Evolutionary conservation across 805 yeast genomes (phyloP), one percentile per base, ranked within the genome.

Genomic region (Schizosaccharomyces osmophilus): DNA sequence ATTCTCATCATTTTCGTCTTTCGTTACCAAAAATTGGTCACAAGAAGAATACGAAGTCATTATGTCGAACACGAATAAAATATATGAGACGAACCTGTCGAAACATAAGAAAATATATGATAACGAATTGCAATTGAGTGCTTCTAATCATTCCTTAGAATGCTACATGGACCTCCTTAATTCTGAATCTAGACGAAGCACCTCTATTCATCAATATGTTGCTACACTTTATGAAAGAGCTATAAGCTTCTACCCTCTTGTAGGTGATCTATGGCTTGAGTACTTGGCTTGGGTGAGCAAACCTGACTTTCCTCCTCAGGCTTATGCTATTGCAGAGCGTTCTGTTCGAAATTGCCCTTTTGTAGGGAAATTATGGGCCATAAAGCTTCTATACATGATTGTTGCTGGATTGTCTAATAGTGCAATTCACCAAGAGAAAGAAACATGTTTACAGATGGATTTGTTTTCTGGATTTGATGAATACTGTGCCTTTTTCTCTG

Each of bases 181-280:
- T 24, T 62, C 64, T 61, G 69, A 67, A 26, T 42, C 59, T 4
- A 59, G 64, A n/a, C 67, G 66, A 2, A 58, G 61, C 19, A 66
- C 67, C 41, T 29, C 57, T 15, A 61, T 63, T 24, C 57, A 59
- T 4, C 68, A 65, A 3, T 55, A 61, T 13, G 59, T 64, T 15
- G 48, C 48, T 2, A 63, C 68, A 0, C 62, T 69, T 9, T 70
- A 67, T 62, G 72, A 70, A 58, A 66, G 72, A 6, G 64, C 70
- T 0, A 13, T 68, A 11, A 17, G 15, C 13, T 9, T 39, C 4
- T 55, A 63, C 32, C 65, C 64, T 1, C 45, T 63, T 8, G 60
- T 59, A 4, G 58, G 68, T 1, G 64, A 64, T 6, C 61, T 70
- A 3, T 70, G 72, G 72, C 67, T 66, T 32, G 67, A 64, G 41